Percentiles rank a stretch among this genome's conserved stretches.
Evolutionary conservation across 495 filamentous ascomycete genomes (phyloP).

Genomic region (Aspergillus cristatus): DNA sequence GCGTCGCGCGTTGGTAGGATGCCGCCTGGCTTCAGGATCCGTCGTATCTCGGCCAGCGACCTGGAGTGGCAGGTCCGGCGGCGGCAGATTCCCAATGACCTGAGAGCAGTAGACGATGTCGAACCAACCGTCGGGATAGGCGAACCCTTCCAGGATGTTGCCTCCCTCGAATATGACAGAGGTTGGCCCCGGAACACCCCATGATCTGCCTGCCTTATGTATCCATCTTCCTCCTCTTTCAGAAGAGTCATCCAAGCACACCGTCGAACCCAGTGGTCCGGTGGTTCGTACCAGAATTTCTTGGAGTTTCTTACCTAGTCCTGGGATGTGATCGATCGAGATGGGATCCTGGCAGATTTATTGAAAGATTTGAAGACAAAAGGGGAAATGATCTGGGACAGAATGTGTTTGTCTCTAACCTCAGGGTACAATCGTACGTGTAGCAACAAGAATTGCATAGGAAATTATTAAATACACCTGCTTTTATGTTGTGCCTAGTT

Average conservation of each 20-base stretch:
- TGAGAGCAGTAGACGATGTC: background rate
- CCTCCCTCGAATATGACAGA: background rate
- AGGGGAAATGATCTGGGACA: background rate
- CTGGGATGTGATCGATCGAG: background rate
- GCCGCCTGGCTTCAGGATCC: too few species aligned
- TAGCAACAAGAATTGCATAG: background rate
- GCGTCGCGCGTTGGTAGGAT: too few species aligned
- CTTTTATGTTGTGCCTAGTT: slow-evolving; percentile 4
- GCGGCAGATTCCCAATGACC: too few species aligned
- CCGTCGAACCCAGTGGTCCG: background rate
- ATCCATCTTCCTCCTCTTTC: background rate
- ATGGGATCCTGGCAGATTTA: background rate
- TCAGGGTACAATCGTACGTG: background rate
- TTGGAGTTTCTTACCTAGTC: background rate
- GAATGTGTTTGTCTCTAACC: background rate
- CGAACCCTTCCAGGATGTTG: background rate
- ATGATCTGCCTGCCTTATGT: background rate
- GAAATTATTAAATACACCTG: slow-evolving; percentile 4
- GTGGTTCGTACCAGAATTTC: background rate
- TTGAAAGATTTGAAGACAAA: background rate
- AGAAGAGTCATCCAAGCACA: background rate
- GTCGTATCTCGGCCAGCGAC: too few species aligned
- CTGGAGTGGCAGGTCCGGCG: too few species aligned
- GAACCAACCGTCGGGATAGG: too few species aligned
- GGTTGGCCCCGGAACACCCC: background rate